These are phyloP conservation scores for Candida nonsorbophila DNA, from an alignment of 805 yeast genomes.

Conservation along the genomic window DNA sequence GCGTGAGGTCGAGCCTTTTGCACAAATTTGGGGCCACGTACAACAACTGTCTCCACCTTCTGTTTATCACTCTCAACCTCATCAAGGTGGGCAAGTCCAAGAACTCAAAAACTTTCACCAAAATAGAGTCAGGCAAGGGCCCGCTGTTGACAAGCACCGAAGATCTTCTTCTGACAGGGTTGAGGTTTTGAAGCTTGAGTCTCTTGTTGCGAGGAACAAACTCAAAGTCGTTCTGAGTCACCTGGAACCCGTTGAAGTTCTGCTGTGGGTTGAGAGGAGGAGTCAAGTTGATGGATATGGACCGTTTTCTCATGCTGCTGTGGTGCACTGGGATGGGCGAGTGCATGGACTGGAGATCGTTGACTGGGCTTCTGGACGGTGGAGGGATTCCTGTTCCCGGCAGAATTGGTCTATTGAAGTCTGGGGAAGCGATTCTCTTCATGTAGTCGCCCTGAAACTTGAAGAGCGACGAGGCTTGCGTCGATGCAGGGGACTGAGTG, in stretches of 20 bases:
- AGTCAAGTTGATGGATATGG: conserved; percentile 5
- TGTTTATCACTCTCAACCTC: conserved; percentile 53
- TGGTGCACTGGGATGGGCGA: too few relatives aligned
- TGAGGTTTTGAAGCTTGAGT: conserved; percentile 40
- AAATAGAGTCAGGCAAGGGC: conserved; percentile 56
- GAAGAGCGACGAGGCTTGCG: too few relatives aligned
- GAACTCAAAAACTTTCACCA: conserved; percentile 48
- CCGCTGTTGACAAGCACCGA: conserved; percentile 50
- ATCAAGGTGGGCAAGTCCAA: conserved; percentile 55
- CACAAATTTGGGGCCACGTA: conserved; percentile 52
- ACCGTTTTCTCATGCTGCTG: too few relatives aligned
- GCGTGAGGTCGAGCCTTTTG: conserved; percentile 49
- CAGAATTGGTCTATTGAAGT: too few relatives aligned
- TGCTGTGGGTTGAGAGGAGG: conserved; percentile 3
- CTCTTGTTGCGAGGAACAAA: conserved; percentile 50
- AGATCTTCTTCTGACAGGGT: conserved; percentile 45
- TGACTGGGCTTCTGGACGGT: too few relatives aligned
- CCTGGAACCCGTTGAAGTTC: conserved; percentile 3
- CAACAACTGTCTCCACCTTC: conserved; percentile 64
- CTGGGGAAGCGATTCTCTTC: too few relatives aligned
- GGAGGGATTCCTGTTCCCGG: too few relatives aligned
- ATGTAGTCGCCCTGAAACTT: too few relatives aligned
- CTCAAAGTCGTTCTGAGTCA: conserved; percentile 2
- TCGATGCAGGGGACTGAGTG: too few relatives aligned
- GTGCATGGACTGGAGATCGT: too few relatives aligned